Evolutionary conservation across 352 stramenopile species (phyloP), one percentile per base, ranked within the genome.

Genomic region (Phytophthora europaea): DNA sequence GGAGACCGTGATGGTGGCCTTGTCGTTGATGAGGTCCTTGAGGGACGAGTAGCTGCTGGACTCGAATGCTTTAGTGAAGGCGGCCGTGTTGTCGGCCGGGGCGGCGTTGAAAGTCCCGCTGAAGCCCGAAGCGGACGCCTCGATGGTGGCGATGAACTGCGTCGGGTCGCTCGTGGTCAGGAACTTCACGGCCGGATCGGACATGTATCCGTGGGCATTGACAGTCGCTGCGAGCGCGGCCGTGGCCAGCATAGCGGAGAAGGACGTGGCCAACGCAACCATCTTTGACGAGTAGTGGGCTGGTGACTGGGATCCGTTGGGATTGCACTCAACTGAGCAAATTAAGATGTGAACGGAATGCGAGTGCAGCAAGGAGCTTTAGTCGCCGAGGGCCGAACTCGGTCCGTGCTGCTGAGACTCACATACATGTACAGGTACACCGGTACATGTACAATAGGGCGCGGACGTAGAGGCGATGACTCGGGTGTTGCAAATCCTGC

Each of bases 61-160:
- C 5, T 63, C 61, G 48, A 75, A 73, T 2, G 67, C 72, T 36
- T 45, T 79, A 5, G 66, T 79, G 66, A 72, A 79, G 4, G 66
- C 54, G 6, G 66, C 72, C 31, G 63, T 71, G 51, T 79, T 79
- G 48, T 73, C 67, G 20, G 65, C 60, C 18, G 71, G 71, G 1
- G 67, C 54, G 7, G 26, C 45, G 38, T 64, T 71, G 34, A 78
- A 78, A 5, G 71, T 69, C 20, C 72, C 72, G 33, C 57, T 75
- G 36, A 78, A 72, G 13, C 72, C 72, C 4, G 72, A 75, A 0
- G 60, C 62, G 4, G 66, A 72, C 33, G 72, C 52, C 40, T 78
- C 72, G 61, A 78, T 75, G n/a, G 72, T 78, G 31, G 66, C 66
- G 54, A 78, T 75, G 67, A 69, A 78, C 50, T 78, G 72, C 33